A percentile compares a stretch with the other conserved stretches of the same genome.
Evolutionary conservation across 2,329 filamentous ascomycete species (phyloP).

Genomic region (Colletotrichum sojae): DNA sequence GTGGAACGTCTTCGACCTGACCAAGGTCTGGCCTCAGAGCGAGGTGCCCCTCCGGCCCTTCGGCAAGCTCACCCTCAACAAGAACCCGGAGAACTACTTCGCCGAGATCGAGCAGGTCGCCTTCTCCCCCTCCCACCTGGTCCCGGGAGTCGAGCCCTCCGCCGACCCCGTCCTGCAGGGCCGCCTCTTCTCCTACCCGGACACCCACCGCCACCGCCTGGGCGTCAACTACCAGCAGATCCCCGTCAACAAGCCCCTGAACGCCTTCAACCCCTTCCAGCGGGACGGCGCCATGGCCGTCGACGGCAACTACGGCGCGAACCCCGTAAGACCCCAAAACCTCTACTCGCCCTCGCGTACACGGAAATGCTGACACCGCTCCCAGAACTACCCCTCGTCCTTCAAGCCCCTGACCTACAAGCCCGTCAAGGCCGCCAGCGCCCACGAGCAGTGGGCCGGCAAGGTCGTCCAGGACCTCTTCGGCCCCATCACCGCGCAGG

Average conservation of each 20-base stretch:
- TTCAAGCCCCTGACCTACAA: conserved; percentile 62
- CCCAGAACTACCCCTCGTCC: conserved; percentile 63
- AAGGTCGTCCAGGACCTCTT: conserved; percentile 59
- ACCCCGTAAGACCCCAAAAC: conserved; percentile 54
- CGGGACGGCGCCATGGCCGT: conserved; percentile 80
- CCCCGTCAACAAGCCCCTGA: conserved; percentile 71
- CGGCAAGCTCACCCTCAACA: conserved; percentile 75
- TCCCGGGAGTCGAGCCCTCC: conserved; percentile 74
- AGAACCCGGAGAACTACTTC: conserved; percentile 78
- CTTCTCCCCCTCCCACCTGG: conserved; percentile 75
- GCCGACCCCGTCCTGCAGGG: conserved; percentile 75
- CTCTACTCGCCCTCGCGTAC: too few species aligned
- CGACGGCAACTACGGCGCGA: conserved; percentile 74
- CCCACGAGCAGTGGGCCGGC: conserved; percentile 65
- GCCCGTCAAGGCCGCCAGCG: conserved; percentile 55
- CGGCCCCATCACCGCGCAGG: conserved; percentile 61
- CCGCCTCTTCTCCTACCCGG: conserved; percentile 73
- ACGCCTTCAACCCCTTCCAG: conserved; percentile 77
- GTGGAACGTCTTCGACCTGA: conserved; percentile 78
- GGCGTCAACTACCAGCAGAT: conserved; percentile 76
- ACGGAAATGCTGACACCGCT: neutral
- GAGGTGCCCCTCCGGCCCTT: conserved; percentile 73
- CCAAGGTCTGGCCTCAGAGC: conserved; percentile 77
- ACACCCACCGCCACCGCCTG: conserved; percentile 74
- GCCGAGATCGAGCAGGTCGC: conserved; percentile 78